Evolutionary conservation across 2,329 filamentous ascomycete genomes (phyloP), one percentile per base, ranked within the genome.

Genomic region (Epichloe typhina): DNA sequence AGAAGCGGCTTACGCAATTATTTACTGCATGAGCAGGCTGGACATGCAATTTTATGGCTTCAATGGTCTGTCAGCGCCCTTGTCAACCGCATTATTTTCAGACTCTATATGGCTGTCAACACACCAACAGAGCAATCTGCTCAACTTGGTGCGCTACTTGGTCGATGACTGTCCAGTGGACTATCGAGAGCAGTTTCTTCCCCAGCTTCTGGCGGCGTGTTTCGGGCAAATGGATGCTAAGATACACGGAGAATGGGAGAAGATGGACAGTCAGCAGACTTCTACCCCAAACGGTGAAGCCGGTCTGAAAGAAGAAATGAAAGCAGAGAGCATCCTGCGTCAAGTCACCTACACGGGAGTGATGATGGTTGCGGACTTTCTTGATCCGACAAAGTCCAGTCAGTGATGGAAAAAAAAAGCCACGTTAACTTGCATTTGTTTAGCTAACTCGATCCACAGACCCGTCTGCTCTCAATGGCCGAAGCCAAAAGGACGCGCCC

Each of bases 281-380:
- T 71, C 81, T 12, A 76, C 78, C 41, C 77, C 83, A 1, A 83
- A 83, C 3, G 83, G 83, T 19, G 88, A 90, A 50, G 86, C 87
- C n/a, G 67, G 62, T 53, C 71, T 98, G 49, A 87, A 86, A 1
- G 89, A 96, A 58, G 93, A 98, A 69, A 98, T 98, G 93, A 95
- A 96, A 68, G 84, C 88, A 6, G 93, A 98, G 66, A 97, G 91
- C 62, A 94, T 98, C 33, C 72, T 98, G 44, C 82, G 93, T 19
- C 89, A 96, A 64, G 76, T 97, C 47, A 96, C 91, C 0, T 93
- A 94, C 66, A 88, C 88, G 3, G 88, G 90, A 1, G 88, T 96
- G 33, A 83, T 93, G 59, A 88, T 97, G 76, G 85, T 96, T 55
- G 88, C 88, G 7, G 86, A 88, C 57, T 82, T 97, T 59, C 74